Evolutionary conservation across 306 rosid genomes (phyloP), one percentile per base, ranked within the genome.

Genomic region (Cucumis hystrix): DNA sequence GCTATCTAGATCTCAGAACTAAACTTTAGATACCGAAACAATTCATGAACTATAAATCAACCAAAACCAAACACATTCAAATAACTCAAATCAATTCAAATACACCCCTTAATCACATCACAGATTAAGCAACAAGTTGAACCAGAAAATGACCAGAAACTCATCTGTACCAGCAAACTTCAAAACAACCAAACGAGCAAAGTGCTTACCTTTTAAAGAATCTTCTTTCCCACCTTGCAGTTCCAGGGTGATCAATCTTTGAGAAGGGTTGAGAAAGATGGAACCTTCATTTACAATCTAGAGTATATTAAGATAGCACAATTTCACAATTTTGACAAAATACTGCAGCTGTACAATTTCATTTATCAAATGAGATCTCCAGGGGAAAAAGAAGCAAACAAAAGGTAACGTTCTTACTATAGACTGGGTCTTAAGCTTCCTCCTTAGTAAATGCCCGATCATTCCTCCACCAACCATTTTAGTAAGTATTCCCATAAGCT

Each of bases 381-480:
- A 20, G 35, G 3, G 37, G n/a, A 47, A 45, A 47, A 43, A 1
- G 13, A 25, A 47, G 21, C 25, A 70, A 71, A 25, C 4, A 71
- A 25, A 8, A 45, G 20, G 62, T 9, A 68, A 49, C 3, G 55
- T 69, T 69, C 75, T 69, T 71, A 71, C 76, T 1, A 41, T 71
- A 47, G 60, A 71, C 49, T 49, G 59, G 13, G 43, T 71, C 20
- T 71, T 71, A 85, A 93, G 87, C 77, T 91, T 89, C 85, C 93
- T 47, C 59, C 59, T 86, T 81, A 89, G 82, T 71, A 89, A 82
- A 80, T 86, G 93, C 77, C 75, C 79, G 84, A 93, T 78, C 75
- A 86, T 75, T 55, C 66, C 87, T 85, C 92, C 89, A 79, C 96
- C 92, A 88, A 90, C 97, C 97, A 93, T 93, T 75, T 75, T 82